These are phyloP conservation scores for Rhypophila decipiens DNA, from an alignment of 495 filamentous ascomycete genomes.

Conservation along the genomic window DNA sequence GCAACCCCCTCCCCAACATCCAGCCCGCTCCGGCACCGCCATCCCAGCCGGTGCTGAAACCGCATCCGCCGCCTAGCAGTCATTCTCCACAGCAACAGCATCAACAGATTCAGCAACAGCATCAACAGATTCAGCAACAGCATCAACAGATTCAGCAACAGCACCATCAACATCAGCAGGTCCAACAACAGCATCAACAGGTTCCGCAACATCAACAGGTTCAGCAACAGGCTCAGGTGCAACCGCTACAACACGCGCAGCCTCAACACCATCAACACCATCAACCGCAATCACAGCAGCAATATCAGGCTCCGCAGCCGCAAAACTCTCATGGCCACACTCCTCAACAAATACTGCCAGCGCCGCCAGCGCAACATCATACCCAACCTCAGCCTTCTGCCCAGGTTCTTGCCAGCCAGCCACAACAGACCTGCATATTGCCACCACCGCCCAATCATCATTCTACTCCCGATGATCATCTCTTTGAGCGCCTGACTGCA, in stretches of 20 bases:
- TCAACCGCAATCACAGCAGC: slow-evolving; percentile 7
- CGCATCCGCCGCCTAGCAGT: slow-evolving; percentile 9
- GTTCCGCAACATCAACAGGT: slow-evolving; percentile 2
- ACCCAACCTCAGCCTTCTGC: neutral
- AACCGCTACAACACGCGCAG: slow-evolving; percentile 4
- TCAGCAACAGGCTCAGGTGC: slow-evolving; percentile 2
- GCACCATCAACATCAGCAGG: slow-evolving; percentile 9
- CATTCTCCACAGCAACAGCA: slow-evolving; percentile 10
- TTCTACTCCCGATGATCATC: slow-evolving; percentile 20
- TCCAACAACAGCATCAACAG: slow-evolving; percentile 10
- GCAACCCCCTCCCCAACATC: slow-evolving; percentile 19
- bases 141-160: slow-evolving; percentile 10
- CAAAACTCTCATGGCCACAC: neutral
- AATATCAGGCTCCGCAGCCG: neutral
- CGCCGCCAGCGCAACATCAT: slow-evolving; percentile 3
- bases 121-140: slow-evolving; percentile 8
- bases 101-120: slow-evolving; percentile 7
- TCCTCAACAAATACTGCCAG: neutral
- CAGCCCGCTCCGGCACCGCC: slow-evolving; percentile 19
- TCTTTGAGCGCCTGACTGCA: slow-evolving; percentile 18
- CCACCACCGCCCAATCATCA: slow-evolving; percentile 22
- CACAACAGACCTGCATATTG: slow-evolving; percentile 2
- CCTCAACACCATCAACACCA: slow-evolving; percentile 8
- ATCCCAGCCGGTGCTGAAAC: slow-evolving; percentile 11
- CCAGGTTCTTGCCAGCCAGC: neutral